Evolutionary conservation across 2,329 filamentous ascomycete genomes (phyloP).

Genomic region (Dactylellina leptospora): DNA sequence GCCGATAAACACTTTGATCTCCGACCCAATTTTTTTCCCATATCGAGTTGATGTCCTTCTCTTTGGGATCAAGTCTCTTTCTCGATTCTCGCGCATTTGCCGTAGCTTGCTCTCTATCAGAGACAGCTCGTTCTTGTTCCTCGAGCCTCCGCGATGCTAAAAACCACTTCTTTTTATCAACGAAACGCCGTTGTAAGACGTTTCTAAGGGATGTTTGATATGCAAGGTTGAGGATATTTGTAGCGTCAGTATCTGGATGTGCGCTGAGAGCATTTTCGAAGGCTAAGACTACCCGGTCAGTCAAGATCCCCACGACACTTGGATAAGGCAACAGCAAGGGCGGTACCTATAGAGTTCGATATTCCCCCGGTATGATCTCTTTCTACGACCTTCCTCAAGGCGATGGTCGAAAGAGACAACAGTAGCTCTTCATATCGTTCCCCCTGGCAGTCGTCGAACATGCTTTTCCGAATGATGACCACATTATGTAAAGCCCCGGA

Average conservation of each 20-base stretch:
- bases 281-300: slow-evolving; percentile 33
- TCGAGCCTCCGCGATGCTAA: slow-evolving; percentile 43
- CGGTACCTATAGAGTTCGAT: slow-evolving; percentile 51
- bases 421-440: slow-evolving; percentile 89
- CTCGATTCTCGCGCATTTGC: slow-evolving; percentile 33
- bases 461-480: slow-evolving; percentile 83
- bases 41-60: slow-evolving; percentile 55
- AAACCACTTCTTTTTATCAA: slow-evolving; percentile 51
- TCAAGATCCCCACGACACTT: background rate
- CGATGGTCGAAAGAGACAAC: slow-evolving; percentile 81
- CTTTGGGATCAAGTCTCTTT: slow-evolving; percentile 24
- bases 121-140: slow-evolving; percentile 26
- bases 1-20: slow-evolving; percentile 55
- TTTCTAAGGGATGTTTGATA: slow-evolving; percentile 45
- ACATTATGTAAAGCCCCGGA: slow-evolving; percentile 74
- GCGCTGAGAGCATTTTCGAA: slow-evolving; percentile 54
- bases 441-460: slow-evolving; percentile 95
- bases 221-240: slow-evolving; percentile 37
- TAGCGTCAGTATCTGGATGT: slow-evolving; percentile 52
- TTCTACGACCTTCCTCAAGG: slow-evolving; percentile 64
- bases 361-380: slow-evolving; percentile 51
- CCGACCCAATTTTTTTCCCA: slow-evolving; percentile 58
- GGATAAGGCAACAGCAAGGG: too few relatives aligned
- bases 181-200: slow-evolving; percentile 47
- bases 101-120: slow-evolving; percentile 24